phyloP scores from a whole-genome alignment of 1,284 basidiomycete species.

The Ceratobasidium sp. region DNA sequence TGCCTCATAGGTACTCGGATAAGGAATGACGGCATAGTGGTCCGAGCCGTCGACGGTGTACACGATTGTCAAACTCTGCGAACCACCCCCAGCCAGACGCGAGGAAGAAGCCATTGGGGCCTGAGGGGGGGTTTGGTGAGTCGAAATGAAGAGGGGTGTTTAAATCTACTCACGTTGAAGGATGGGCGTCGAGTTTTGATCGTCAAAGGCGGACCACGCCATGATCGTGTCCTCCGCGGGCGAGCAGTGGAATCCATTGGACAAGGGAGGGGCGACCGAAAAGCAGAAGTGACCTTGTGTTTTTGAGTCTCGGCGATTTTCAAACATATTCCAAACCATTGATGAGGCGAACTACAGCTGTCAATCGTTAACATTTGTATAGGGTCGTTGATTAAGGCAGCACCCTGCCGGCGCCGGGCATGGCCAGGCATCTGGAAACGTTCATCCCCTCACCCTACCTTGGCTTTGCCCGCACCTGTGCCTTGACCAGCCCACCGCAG shows the following conservation, averaged over 20 bases:
- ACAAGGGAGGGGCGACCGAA: constrained; percentile 1
- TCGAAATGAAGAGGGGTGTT: not conserved
- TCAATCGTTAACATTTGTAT: not conserved
- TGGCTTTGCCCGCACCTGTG: not conserved
- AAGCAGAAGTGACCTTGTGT: too few relatives aligned
- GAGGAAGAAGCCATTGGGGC: constrained; percentile 21
- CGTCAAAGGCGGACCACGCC: constrained; percentile 30
- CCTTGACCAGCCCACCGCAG: constrained; percentile 1
- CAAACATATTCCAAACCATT: not conserved
- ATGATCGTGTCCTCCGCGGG: constrained; percentile 14
- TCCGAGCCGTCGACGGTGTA: constrained; percentile 28
- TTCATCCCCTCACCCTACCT: not conserved
- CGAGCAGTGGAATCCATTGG: constrained; percentile 31
- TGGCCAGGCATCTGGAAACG: not conserved
- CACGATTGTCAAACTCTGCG: constrained; percentile 30
- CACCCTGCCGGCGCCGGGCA: not conserved
- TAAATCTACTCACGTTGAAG: constrained; percentile 6
- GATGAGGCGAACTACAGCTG: not conserved
- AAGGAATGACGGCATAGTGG: constrained; percentile 42
- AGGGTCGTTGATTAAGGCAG: constrained; percentile 14
- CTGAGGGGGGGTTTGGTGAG: constrained; percentile 11
- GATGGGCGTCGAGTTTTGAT: constrained; percentile 27
- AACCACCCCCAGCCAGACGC: not conserved
- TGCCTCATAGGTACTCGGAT: constrained; percentile 40
- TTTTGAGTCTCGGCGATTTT: not conserved